Base-by-base conservation (phyloP, 2,329 filamentous ascomycete genomes). In the Zarea fungicola region DNA sequence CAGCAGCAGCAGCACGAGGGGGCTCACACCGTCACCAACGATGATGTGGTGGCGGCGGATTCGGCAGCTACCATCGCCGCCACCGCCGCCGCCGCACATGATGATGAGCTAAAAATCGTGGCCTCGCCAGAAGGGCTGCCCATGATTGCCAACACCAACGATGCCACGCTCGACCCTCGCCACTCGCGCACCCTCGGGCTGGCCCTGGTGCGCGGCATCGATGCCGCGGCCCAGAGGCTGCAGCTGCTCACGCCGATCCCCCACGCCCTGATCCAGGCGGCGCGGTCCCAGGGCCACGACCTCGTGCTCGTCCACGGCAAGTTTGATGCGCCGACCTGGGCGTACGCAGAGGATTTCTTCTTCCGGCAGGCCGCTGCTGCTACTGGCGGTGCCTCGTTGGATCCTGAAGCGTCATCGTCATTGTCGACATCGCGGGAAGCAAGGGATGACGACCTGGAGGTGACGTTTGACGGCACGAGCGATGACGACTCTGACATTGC, bases 191-290 rank as follows among this genome's bases (percentile, higher is more conserved):
- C 78, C 13, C 63, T 89, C 4, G 85, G 85, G 2, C 69, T 87
- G 2, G 85, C 78, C 0, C 71, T 92, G 8, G 65, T 93, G n/a
- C 78, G 85, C 1, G 85, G 82, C 5, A 80, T 91, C 50, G 84
- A 91, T 58, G 59, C 67, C 0, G 60, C 65, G 19, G 71, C 66
- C 1, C 68, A 73, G 4, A 62, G 71, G 6, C 65, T 92, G 4
- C 83, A 89, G 51, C 58, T 92, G 1, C 60, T 90, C 2, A 85
- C 84, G 0, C 85, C 87, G 0, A 69, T 83, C 6, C 49, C 70
- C 1, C 44, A 62, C 1, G 56, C 65, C 4, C 57, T 63, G 3
- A 69, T 81, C 14, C 62, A 67, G 31, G 60, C 66, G 9, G 60
- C 73, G 16, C 67, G 61, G 35, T 58, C 65, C 7, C 62, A 64